phyloP scores from a whole-genome alignment of 1,139 yeast species.

The Yamadazyma taylorii region DNA sequence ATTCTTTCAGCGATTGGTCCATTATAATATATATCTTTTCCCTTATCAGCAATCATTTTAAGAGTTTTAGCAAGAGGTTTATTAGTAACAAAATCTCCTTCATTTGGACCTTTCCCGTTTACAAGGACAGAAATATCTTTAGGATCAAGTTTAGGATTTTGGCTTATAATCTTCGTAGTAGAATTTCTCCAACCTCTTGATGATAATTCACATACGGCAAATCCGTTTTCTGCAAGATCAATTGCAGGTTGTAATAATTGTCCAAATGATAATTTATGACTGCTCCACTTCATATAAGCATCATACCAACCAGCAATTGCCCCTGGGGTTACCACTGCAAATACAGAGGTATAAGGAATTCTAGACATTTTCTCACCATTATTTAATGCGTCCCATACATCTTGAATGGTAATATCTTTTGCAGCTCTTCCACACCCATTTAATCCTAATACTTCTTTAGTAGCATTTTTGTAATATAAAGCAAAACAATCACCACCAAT shows the following conservation, averaged over 20 bases:
- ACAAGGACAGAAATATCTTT: constrained; percentile 33
- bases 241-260: constrained; percentile 71
- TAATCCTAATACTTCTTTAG: constrained; percentile 58
- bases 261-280: constrained; percentile 58
- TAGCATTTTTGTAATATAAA: constrained; percentile 52
- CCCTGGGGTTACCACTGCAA: constrained; percentile 25
- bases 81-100: constrained; percentile 63
- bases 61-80: constrained; percentile 54
- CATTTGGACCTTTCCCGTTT: constrained; percentile 44
- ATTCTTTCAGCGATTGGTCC: constrained; percentile 70
- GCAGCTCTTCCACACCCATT: constrained; percentile 83
- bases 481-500: constrained; percentile 84
- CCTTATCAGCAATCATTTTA: constrained; percentile 51
- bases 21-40: constrained; percentile 66
- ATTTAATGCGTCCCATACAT: constrained; percentile 43
- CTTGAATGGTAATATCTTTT: constrained; percentile 47
- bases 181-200: constrained; percentile 52
- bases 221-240: constrained; percentile 67
- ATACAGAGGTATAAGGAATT: constrained; percentile 50
- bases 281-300: constrained; percentile 69
- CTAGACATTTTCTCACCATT: constrained; percentile 41
- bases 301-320: constrained; percentile 32
- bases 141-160: constrained; percentile 29
- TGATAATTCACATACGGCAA: constrained; percentile 61
- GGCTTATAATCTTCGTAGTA: constrained; percentile 35